A percentile compares a stretch with the other conserved stretches of the same genome.
phyloP scores from a whole-genome alignment of 352 stramenopile genomes.

The Pythium scleroteichum region DNA sequence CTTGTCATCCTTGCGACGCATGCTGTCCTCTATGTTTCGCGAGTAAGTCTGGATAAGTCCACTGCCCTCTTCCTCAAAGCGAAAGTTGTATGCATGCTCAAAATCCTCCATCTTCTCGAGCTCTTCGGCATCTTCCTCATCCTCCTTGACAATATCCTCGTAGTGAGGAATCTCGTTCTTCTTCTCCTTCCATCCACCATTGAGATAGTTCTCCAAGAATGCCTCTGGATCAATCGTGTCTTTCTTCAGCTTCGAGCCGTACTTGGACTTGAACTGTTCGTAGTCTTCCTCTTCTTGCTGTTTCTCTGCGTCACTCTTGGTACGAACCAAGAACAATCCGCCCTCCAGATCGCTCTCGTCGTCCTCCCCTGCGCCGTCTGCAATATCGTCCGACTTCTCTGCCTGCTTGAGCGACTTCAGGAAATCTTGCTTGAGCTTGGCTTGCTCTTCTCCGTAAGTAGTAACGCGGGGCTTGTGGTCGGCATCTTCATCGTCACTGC shows the following conservation, averaged over 20 bases:
- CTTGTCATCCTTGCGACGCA: conserved; percentile 96
- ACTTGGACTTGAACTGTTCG: conserved; percentile 61
- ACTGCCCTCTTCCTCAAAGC: conserved; percentile 96
- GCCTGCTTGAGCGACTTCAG: conserved; percentile 46
- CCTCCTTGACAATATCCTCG: conserved; percentile 86
- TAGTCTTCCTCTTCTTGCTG: conserved; percentile 73
- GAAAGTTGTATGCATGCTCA: conserved; percentile 99
- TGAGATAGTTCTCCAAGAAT: conserved; percentile 82
- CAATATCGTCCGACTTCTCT: conserved; percentile 27
- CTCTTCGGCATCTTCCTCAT: conserved; percentile 90
- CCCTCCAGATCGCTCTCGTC: conserved; percentile 68
- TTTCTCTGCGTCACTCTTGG: conserved; percentile 60
- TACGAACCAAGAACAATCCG: conserved; percentile 70
- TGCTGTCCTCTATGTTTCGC: conserved; percentile 80
- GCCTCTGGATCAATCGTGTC: conserved; percentile 67
- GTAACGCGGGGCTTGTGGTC: conserved; percentile 44
- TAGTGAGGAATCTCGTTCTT: conserved; percentile 61
- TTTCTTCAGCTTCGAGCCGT: conserved; percentile 62
- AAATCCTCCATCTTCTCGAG: conserved; percentile 96
- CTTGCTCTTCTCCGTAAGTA: conserved; percentile 73
- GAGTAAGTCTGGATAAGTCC: conserved; percentile 85
- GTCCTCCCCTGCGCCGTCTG: conserved; percentile 40
- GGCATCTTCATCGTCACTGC: conserved; percentile 71
- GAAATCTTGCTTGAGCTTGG: conserved; percentile 68
- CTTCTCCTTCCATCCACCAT: conserved; percentile 85